phyloP scores from a whole-genome alignment of 441 rosid species.

The Corymbia calophylla region DNA sequence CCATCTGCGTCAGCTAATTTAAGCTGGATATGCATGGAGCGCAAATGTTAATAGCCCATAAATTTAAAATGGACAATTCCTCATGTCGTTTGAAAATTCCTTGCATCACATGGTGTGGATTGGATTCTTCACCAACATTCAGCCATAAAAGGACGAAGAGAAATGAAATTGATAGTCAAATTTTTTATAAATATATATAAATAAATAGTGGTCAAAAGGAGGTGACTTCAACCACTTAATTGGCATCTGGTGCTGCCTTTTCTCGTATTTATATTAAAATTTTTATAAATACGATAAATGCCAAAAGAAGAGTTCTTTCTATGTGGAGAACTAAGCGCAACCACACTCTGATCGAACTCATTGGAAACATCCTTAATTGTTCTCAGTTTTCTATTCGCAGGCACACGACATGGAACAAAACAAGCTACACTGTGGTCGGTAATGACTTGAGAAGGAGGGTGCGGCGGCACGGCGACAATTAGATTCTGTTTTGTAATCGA shows the following conservation, averaged over 20 bases:
- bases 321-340: not conserved
- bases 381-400: not conserved
- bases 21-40: too few relatives aligned
- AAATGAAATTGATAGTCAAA: too few relatives aligned
- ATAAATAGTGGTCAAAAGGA: not conserved
- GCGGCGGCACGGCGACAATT: not conserved
- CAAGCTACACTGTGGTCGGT: not conserved
- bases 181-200: too few relatives aligned
- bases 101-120: too few relatives aligned
- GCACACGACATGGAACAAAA: not conserved
- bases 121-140: too few relatives aligned
- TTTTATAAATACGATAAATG: not conserved
- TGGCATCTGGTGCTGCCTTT: not conserved
- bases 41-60: too few relatives aligned
- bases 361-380: not conserved
- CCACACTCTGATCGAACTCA: not conserved
- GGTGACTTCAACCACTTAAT: not conserved
- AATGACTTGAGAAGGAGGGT: not conserved
- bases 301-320: not conserved
- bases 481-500: not conserved
- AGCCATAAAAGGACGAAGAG: too few relatives aligned
- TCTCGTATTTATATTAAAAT: not conserved
- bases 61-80: too few relatives aligned
- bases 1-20: too few relatives aligned
- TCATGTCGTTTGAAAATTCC: too few relatives aligned